Evolutionary conservation across 2,329 filamentous ascomycete species (phyloP).

Genomic region (Neonectria ditissima): DNA sequence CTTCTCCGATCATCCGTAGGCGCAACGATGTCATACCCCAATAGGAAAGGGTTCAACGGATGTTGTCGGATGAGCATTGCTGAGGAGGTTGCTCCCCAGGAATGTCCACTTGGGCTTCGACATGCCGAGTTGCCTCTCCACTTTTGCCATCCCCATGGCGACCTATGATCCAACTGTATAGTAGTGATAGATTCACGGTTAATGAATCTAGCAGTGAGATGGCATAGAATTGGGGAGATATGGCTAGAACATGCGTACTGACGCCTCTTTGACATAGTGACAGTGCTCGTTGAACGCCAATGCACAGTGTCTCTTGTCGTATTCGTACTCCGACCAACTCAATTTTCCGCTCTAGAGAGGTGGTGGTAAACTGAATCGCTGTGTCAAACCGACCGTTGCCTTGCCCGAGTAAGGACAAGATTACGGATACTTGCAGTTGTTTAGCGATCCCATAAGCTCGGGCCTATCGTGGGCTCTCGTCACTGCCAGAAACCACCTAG

Average conservation of each 20-base stretch:
- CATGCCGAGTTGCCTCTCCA: conserved; percentile 38
- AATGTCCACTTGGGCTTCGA: conserved; percentile 15
- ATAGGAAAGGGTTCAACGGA: conserved; percentile 19
- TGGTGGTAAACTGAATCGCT: conserved; percentile 14
- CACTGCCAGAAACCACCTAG: neutral
- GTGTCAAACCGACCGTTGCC: conserved; percentile 4
- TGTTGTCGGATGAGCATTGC: conserved; percentile 35
- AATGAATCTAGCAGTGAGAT: neutral
- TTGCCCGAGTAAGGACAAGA: neutral
- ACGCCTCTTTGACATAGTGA: neutral
- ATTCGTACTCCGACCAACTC: conserved; percentile 32
- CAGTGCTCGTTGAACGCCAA: too few species aligned
- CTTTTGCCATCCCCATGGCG: conserved; percentile 42
- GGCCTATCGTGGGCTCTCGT: neutral
- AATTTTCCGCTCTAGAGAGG: conserved; percentile 5
- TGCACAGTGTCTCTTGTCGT: conserved; percentile 7
- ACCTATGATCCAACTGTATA: too few species aligned
- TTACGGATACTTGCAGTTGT: neutral
- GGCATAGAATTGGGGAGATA: neutral
- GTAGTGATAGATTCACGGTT: conserved; percentile 4
- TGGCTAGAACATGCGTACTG: neutral
- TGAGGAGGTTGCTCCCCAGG: conserved; percentile 24
- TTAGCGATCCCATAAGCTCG: neutral
- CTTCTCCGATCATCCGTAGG: neutral
- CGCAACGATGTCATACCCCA: neutral